A percentile compares a stretch with the other conserved stretches of the same genome.
Evolutionary conservation across 805 yeast species (phyloP).

Genomic region (Kuraishia molischiana): DNA sequence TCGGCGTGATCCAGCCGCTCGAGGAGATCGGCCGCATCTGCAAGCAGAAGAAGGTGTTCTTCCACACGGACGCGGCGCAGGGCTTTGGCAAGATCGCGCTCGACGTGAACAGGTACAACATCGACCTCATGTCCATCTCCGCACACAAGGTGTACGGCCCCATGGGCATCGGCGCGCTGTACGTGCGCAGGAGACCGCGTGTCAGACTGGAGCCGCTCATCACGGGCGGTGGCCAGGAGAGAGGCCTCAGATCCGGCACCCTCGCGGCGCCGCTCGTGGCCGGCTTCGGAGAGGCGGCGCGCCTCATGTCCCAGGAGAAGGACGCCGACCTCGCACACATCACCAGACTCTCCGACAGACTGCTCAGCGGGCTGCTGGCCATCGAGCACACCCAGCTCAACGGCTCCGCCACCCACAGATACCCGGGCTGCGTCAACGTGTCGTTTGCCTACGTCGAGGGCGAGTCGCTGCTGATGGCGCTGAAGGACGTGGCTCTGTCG

Average conservation of each 20-base stretch:
- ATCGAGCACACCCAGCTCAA: conserved; percentile 87
- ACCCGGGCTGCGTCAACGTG: conserved; percentile 92
- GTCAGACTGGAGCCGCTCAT: conserved; percentile 93
- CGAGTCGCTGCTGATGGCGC: conserved; percentile 93
- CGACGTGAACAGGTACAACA: conserved; percentile 88
- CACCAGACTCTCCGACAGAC: conserved; percentile 56
- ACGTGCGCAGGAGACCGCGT: conserved; percentile 94
- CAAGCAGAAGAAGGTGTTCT: conserved; percentile 78
- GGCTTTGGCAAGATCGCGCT: conserved; percentile 90
- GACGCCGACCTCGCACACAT: conserved; percentile 68
- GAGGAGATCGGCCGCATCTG: conserved; percentile 90
- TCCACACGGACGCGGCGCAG: conserved; percentile 97
- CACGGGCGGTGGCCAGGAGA: conserved; percentile 98
- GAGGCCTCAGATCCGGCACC: conserved; percentile 96
- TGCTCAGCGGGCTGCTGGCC: conserved; percentile 61
- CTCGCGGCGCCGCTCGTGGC: conserved; percentile 93
- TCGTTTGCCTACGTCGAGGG: conserved; percentile 98
- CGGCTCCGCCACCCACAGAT: conserved; percentile 68
- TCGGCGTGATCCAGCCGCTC: conserved; percentile 94
- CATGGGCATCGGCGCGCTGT: conserved; percentile 94
- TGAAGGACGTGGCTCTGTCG: conserved; percentile 91
- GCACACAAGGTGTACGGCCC: conserved; percentile 98
- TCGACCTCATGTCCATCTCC: conserved; percentile 87
- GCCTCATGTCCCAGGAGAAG: conserved; percentile 67
- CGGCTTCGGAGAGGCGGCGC: conserved; percentile 97